These are phyloP conservation scores for Phytophthora vignae DNA, from an alignment of 352 stramenopile genomes.

Conservation along the genomic window DNA sequence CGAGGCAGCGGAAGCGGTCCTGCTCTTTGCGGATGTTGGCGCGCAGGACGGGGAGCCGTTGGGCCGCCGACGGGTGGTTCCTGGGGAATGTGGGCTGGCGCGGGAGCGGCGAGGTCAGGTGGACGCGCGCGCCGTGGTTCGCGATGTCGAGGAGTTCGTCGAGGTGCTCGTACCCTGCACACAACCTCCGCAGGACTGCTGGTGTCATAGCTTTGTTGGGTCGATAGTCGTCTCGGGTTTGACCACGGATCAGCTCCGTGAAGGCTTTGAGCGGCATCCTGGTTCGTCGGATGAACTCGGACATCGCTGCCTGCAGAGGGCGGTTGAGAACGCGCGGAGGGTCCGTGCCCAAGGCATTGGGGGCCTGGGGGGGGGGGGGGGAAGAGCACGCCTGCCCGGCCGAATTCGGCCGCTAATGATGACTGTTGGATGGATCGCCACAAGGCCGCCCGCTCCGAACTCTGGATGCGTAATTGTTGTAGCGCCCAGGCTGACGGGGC, in stretches of 20 bases:
- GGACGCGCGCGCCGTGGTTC: not conserved
- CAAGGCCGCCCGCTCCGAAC: too few species aligned
- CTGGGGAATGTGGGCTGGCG: not conserved
- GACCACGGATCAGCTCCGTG: conserved; percentile 2
- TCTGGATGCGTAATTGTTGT: too few species aligned
- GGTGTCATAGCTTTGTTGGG: conserved; percentile 7
- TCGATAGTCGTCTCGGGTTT: not conserved
- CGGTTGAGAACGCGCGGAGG: not conserved
- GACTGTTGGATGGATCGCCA: too few species aligned
- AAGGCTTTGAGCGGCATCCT: not conserved
- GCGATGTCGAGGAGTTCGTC: too few species aligned
- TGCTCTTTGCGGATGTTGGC: conserved; percentile 18
- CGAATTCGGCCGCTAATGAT: too few species aligned
- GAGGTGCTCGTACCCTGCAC: too few species aligned
- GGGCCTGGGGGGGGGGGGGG: too few species aligned
- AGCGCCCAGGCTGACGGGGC: too few species aligned
- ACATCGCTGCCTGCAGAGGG: not conserved
- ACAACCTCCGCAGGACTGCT: too few species aligned
- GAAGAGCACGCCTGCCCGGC: too few species aligned
- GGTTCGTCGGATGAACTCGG: not conserved
- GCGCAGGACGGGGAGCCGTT: not conserved
- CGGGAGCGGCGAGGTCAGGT: not conserved
- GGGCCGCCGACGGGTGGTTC: not conserved
- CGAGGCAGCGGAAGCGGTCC: not conserved
- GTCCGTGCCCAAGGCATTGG: too few species aligned